Base-by-base conservation (phyloP, 2,329 filamentous ascomycete species). In the Pseudogymnoascus sp. region DNA sequence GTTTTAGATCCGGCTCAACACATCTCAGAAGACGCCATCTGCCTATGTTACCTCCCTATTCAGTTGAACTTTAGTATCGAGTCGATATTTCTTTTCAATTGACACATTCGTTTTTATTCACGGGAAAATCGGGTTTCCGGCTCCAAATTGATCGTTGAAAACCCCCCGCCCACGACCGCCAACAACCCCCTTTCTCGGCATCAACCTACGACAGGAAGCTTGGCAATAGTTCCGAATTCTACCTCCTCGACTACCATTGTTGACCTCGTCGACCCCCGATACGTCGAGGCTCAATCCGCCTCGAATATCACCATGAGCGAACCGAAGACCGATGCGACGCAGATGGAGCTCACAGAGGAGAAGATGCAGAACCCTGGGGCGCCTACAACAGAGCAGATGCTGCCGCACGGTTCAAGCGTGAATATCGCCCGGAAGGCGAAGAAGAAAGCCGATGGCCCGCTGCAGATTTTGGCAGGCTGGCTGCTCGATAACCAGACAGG, bases 11-110 rank as follows among this genome's bases (percentile, higher is more conserved):
- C 49, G 5, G 28, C 49, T 56, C 49, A 56, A 34, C 28, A 34
- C 49, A 56, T 56, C 49, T 56, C 49, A 56, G 49, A 56, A 56
- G 49, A n/a, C 49, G 28, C 28, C 49, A 56, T 56, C 49, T 56
- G 34, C 49, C 28, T 56, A 56, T 56, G 49, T 56, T 56, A 21
- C 28, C 49, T 56, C 28, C 49, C 5, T 56, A 8, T 56, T 56
- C 28, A 36, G 28, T 56, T 56, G 49, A 56, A 16, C 49, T 34
- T 56, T 56, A 36, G 28, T 36, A 56, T 34, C 49, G 49, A 56
- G 49, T 56, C 28, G 28, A 56, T 56, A 34, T 56, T 56, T 53
- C 9, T 34, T 56, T 56, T 36, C 28, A 36, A 34, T 56, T 56
- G 49, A 56, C 49, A 56, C 28, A 56, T 34, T 56, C 49, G 49